Evolutionary conservation across 2,329 filamentous ascomycete species (phyloP).

Genomic region (Dendryphion nanum): DNA sequence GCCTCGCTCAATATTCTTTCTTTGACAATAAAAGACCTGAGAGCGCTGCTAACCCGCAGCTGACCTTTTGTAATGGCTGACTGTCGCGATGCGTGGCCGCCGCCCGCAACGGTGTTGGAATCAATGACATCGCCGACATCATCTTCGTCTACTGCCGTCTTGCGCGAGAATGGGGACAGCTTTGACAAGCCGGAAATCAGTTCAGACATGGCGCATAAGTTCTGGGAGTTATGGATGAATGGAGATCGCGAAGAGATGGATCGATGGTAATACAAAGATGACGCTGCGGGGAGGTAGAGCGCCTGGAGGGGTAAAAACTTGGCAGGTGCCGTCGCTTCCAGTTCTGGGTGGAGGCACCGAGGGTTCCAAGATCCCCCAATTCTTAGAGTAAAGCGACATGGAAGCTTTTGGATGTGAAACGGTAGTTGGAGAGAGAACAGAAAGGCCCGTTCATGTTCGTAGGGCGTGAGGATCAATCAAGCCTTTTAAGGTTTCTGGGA

Average conservation of each 20-base stretch:
- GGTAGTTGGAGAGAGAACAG: no score
- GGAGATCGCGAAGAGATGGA: background rate
- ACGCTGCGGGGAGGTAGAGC: background rate
- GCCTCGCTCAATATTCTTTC: conserved; percentile 49
- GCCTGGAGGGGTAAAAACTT: no score
- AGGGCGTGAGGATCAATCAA: no score
- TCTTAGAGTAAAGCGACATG: no score
- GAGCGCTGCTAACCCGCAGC: conserved; percentile 59
- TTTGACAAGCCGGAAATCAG: conserved; percentile 33
- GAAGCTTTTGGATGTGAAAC: no score
- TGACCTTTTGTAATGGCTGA: conserved; percentile 52
- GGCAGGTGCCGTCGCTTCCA: no score
- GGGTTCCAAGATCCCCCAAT: no score
- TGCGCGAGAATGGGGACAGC: conserved; percentile 32
- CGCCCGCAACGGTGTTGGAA: conserved; percentile 52
- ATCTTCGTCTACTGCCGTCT: conserved; percentile 46
- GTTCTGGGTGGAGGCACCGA: no score
- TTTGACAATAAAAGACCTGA: conserved; percentile 57
- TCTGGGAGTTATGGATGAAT: no score
- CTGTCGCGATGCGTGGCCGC: conserved; percentile 55
- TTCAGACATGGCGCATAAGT: conserved; percentile 32
- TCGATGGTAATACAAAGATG: no score
- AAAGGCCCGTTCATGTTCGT: no score
- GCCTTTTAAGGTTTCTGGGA: no score
- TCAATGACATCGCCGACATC: conserved; percentile 56